Evolutionary conservation across 495 filamentous ascomycete genomes (phyloP), one percentile per base, ranked within the genome.

Genomic region (Neohortaea acidophila): DNA sequence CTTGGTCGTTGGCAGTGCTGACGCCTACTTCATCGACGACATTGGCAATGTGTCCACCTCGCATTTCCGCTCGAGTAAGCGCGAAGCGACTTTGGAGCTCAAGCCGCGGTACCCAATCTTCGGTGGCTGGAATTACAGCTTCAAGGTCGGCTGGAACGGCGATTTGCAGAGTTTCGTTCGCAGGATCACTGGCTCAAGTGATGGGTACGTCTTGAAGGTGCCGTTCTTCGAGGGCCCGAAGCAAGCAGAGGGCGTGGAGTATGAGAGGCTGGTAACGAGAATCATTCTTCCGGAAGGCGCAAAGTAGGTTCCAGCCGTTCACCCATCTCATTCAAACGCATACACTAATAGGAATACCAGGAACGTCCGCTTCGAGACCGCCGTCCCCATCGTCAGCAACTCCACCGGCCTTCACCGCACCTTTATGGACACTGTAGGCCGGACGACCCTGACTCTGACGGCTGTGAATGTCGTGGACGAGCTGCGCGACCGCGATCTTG

Each of bases 21-120:
- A 92, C 51, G 69, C 89, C 1, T 97, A 96, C 65, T 96, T 89
- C 60, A 87, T 78, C 19, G 89, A 97, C 55, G 86, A 86, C 45
- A 92, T 97, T 52, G 89, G 89, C 43, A 97, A 97, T 55, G 84
- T 97, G 17, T 91, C 83, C 14, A 97, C 89, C 20, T 92, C 82
- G 39, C 72, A 73, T 50, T 97, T 85, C 68, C 72, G 89, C 40
- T 77, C 72, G 41, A 80, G 74, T 47, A 69, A 68, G 56, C 70
- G 78, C 1, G 84, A 92, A 51, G 84, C 81, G 22, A 63, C 72
- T 39, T 70, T 96, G 26, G 89, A 94, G 60, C 70, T 94, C 43
- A 84, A 81, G 60, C 91, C 91, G 12, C 70, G 89, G 21, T 97
- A 83, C 58, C 89, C 89, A 6, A 54, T 97, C 18, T 96, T 96